Percentiles rank a stretch among this genome's conserved stretches.
Conservation (phyloP, 1,284 basidiomycete genomes). For the Chiua sp. region DNA sequence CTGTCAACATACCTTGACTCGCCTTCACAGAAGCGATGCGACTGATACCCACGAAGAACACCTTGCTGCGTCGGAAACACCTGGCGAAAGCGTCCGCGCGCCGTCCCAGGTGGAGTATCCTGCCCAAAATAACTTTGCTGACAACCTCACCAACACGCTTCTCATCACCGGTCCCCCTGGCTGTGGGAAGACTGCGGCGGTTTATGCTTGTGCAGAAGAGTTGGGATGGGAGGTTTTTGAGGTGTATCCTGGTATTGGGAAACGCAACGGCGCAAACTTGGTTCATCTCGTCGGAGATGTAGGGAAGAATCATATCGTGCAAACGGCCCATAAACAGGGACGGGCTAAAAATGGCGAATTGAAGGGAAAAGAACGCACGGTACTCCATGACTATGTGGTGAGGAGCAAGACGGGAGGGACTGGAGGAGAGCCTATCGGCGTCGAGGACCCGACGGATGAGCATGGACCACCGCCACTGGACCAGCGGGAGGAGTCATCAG, state of each 20-base stretch:
- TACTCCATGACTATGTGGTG: slow-evolving; percentile 21
- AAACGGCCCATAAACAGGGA: slow-evolving; percentile 20
- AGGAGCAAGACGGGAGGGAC: slow-evolving; percentile 22
- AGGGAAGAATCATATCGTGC: slow-evolving; percentile 89
- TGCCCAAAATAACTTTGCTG: slow-evolving; percentile 40
- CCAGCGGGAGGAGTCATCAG: slow-evolving; percentile 1
- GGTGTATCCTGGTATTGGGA: slow-evolving; percentile 95
- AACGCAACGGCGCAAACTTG: slow-evolving; percentile 81
- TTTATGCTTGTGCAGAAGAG: slow-evolving; percentile 93
- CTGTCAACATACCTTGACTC: slow-evolving; percentile 28
- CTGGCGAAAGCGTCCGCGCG: slow-evolving; percentile 16
- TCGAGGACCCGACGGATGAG: slow-evolving; percentile 17
- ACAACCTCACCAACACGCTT: slow-evolving; percentile 81
- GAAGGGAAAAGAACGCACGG: slow-evolving; percentile 9
- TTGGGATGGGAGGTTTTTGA: slow-evolving; percentile 98
- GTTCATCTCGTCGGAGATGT: slow-evolving; percentile 90
- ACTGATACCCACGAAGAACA: slow-evolving; percentile 13
- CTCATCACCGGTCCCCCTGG: slow-evolving; percentile 86
- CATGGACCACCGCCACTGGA: slow-evolving; percentile 1
- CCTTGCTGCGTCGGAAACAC: slow-evolving; percentile 23
- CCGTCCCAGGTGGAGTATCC: slow-evolving; percentile 6
- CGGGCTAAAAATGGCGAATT: slow-evolving; percentile 11
- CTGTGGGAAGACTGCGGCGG: slow-evolving; percentile 90
- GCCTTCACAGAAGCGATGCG: slow-evolving; percentile 16
- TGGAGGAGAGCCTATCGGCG: slow-evolving; percentile 23